These are phyloP conservation scores for Claviceps cyperi DNA, from an alignment of 2,329 filamentous ascomycete genomes.

Conservation along the genomic window DNA sequence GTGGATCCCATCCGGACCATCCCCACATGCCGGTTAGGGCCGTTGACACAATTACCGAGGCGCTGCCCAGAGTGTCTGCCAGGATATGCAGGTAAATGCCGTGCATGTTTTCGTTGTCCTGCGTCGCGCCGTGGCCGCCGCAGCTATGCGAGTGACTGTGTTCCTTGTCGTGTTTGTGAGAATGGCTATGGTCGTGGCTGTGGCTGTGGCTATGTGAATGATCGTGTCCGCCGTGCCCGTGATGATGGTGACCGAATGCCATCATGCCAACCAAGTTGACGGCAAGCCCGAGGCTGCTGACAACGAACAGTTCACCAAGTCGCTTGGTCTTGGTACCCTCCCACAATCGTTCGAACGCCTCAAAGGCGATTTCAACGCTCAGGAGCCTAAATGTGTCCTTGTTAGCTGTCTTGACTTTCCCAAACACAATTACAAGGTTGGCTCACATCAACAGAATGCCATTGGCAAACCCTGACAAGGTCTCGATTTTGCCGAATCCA, in stretches of 20 bases:
- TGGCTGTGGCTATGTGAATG: conserved; percentile 17
- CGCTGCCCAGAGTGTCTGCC: conserved; percentile 85
- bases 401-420: background rate
- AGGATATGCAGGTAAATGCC: conserved; percentile 94
- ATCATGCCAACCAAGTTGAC: conserved; percentile 90
- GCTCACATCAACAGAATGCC: conserved; percentile 80
- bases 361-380: conserved; percentile 89
- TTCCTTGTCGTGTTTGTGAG: conserved; percentile 20
- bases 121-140: conserved; percentile 21
- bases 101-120: conserved; percentile 93
- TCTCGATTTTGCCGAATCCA: conserved; percentile 94
- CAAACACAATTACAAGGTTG: background rate
- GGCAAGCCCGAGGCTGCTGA: conserved; percentile 71
- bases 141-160: conserved; percentile 33
- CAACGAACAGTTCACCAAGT: conserved; percentile 72
- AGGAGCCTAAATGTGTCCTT: conserved; percentile 47
- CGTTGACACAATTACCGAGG: conserved; percentile 87
- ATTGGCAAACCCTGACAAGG: conserved; percentile 88
- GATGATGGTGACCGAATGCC: conserved; percentile 59
- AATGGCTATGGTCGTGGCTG: conserved; percentile 25
- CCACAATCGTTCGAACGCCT: conserved; percentile 76
- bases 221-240: conserved; percentile 16
- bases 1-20: conserved; percentile 88
- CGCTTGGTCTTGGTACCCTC: conserved; percentile 75
- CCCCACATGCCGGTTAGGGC: conserved; percentile 73